Evolutionary conservation across 2,329 filamentous ascomycete species (phyloP).

Genomic region (Penicillium corylophilum): DNA sequence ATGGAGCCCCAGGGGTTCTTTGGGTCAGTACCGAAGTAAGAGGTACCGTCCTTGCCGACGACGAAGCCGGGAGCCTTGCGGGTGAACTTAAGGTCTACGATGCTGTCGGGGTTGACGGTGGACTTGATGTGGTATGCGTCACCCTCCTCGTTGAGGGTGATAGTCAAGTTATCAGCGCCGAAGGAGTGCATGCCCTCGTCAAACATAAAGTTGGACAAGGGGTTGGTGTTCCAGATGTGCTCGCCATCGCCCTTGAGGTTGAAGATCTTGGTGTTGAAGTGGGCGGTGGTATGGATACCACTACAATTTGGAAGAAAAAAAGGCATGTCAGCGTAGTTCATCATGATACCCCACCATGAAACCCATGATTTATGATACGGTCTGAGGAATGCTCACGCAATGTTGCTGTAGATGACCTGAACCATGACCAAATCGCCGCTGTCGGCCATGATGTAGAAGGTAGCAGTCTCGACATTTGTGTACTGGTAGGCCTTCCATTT

Average conservation of each 20-base stretch:
- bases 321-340: conserved; percentile 3
- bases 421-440: conserved; percentile 72
- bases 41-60: conserved; percentile 78
- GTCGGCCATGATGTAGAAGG: conserved; percentile 84
- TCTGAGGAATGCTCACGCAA: conserved; percentile 64
- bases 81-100: conserved; percentile 84
- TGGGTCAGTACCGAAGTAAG: conserved; percentile 82
- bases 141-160: conserved; percentile 84
- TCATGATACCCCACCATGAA: not conserved
- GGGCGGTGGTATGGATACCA: conserved; percentile 82
- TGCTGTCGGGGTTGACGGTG: conserved; percentile 72
- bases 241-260: conserved; percentile 70
- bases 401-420: conserved; percentile 97
- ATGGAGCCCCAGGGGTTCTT: conserved; percentile 86
- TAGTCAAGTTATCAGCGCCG: conserved; percentile 78
- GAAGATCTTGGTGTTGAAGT: conserved; percentile 95
- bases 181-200: conserved; percentile 80
- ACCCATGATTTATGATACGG: not conserved
- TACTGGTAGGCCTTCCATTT: conserved; percentile 79
- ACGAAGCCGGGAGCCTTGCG: conserved; percentile 77
- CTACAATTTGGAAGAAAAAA: conserved; percentile 48
- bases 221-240: conserved; percentile 79
- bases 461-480: conserved; percentile 92
- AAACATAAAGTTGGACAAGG: conserved; percentile 76
- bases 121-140: conserved; percentile 86